These are phyloP conservation scores for Coemansia sp. DNA, from an alignment of 192 early-diverging fungal genomes.

Conservation along the genomic window DNA sequence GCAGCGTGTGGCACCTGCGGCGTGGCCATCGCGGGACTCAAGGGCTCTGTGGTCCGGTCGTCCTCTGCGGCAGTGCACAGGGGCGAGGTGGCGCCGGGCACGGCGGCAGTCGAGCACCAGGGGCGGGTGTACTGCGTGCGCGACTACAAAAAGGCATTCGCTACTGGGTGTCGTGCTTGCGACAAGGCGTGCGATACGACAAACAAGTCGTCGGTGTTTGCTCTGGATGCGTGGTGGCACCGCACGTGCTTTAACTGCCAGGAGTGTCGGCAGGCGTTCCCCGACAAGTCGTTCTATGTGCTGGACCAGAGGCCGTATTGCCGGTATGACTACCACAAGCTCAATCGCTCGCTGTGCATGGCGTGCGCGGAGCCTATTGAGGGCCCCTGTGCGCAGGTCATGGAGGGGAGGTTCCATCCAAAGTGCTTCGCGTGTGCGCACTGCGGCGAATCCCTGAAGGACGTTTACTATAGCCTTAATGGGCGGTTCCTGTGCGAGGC, in stretches of 20 bases:
- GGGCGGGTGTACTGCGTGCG: slow-evolving; percentile 46
- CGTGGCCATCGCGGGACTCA: slow-evolving; percentile 3
- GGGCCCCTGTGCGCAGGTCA: slow-evolving; percentile 85
- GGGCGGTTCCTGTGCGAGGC: slow-evolving; percentile 47
- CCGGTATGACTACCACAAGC: slow-evolving; percentile 80
- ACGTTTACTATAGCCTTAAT: slow-evolving; percentile 52
- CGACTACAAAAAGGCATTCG: slow-evolving; percentile 17
- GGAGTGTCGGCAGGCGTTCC: slow-evolving; percentile 66
- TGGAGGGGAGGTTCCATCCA: slow-evolving; percentile 85
- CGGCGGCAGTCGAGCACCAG: slow-evolving; percentile 38
- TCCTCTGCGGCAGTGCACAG: slow-evolving; percentile 15
- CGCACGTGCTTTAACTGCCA: slow-evolving; percentile 63
- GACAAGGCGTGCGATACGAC: slow-evolving; percentile 29
- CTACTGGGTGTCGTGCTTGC: slow-evolving; percentile 28
- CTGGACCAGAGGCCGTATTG: slow-evolving; percentile 81
- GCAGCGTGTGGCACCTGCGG: slow-evolving; percentile 40
- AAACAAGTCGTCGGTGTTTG: slow-evolving; percentile 51
- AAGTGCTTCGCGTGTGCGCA: slow-evolving; percentile 74
- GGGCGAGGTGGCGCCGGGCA: slow-evolving; percentile 25
- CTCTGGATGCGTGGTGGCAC: slow-evolving; percentile 66
- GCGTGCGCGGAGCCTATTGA: slow-evolving; percentile 80
- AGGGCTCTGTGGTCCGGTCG: slow-evolving; percentile 23
- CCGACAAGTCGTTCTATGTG: slow-evolving; percentile 79
- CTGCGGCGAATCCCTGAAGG: slow-evolving; percentile 44
- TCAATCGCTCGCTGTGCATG: slow-evolving; percentile 81